These are phyloP conservation scores for Penicillium sumatraense DNA, from an alignment of 2,329 filamentous ascomycete species.

Conservation along the genomic window DNA sequence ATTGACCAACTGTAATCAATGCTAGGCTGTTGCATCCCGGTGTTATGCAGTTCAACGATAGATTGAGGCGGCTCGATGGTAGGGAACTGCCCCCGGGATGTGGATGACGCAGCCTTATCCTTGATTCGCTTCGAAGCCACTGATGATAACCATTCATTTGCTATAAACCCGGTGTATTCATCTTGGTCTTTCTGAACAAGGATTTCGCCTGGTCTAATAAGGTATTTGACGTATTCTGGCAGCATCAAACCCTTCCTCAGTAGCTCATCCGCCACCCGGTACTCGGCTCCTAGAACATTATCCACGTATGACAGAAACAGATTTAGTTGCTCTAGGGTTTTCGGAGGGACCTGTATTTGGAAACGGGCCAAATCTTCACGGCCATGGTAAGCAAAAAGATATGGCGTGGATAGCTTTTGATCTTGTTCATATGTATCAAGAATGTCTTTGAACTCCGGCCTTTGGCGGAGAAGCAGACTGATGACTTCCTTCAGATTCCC, in stretches of 20 bases:
- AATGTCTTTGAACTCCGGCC: neutral
- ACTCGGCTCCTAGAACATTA: neutral
- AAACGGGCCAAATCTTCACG: neutral
- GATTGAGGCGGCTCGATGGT: too few species aligned
- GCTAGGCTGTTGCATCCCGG: neutral
- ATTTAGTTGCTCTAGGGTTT: neutral
- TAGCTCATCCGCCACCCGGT: conserved; percentile 2
- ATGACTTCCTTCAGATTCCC: neutral
- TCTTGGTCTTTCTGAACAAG: conserved; percentile 1
- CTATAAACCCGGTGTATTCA: conserved; percentile 5
- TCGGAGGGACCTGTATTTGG: neutral
- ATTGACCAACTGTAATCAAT: neutral
- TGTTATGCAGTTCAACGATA: neutral
- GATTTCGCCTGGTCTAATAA: conserved; percentile 10
- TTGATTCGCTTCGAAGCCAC: too few species aligned
- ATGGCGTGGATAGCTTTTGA: neutral
- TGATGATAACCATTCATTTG: neutral
- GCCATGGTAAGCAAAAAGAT: neutral
- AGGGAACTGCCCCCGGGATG: too few species aligned
- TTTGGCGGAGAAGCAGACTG: neutral
- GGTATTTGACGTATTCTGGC: conserved; percentile 4
- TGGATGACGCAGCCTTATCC: too few species aligned
- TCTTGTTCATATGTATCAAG: neutral
- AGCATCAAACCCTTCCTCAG: neutral
- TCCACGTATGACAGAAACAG: conserved; percentile 8